Evolutionary conservation across 306 rosid species (phyloP).

Genomic region (Potentilla sterilis): DNA sequence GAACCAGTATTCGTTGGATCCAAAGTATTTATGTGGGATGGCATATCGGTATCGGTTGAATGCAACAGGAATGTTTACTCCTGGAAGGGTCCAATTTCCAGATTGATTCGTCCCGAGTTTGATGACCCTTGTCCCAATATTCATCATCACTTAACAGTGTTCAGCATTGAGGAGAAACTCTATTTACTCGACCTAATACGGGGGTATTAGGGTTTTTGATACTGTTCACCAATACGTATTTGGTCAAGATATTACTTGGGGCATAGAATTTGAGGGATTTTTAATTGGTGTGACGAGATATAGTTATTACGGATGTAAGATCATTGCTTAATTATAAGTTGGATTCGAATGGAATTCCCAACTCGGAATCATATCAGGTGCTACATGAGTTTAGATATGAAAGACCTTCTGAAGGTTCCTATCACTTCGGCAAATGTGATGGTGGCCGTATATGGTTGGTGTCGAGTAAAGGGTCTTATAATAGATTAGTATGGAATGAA

Average conservation of each 20-base stretch:
- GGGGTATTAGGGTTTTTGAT: constrained; percentile 1
- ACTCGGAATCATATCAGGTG: not conserved
- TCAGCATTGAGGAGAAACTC: not conserved
- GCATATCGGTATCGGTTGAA: not conserved
- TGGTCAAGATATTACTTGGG: not conserved
- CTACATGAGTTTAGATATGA: not conserved
- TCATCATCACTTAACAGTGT: not conserved
- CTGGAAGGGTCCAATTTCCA: not conserved
- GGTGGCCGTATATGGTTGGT: not conserved
- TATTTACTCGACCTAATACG: not conserved
- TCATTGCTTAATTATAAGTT: not conserved
- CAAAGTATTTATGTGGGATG: not conserved
- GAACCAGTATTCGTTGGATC: not conserved
- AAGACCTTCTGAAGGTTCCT: too few species aligned
- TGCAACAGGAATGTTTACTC: not conserved
- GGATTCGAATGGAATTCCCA: not conserved
- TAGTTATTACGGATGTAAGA: too few species aligned
- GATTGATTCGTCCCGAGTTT: not conserved
- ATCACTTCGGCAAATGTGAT: not conserved
- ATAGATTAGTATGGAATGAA: not conserved
- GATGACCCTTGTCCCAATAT: too few species aligned
- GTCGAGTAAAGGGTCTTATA: not conserved
- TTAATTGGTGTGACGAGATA: not conserved
- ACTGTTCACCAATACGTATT: not conserved
- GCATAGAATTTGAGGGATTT: not conserved